Conservation (phyloP, 306 rosid species). For the Vicia villosa region DNA sequence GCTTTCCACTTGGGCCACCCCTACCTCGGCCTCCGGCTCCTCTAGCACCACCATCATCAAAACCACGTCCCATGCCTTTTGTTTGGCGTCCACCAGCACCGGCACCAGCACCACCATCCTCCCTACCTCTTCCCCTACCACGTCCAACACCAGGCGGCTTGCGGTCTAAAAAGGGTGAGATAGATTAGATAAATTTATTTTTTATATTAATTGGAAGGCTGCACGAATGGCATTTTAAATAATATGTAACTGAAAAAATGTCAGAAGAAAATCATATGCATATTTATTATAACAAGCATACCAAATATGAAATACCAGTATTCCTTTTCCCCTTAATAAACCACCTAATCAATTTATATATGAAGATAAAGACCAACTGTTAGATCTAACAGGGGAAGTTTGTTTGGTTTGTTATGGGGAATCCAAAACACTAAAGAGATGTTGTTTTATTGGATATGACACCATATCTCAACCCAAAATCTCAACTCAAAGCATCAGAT, state of each 20-base stretch:
- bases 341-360: slow-evolving; percentile 16
- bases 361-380: slow-evolving; percentile 19
- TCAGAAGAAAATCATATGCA: slow-evolving; percentile 15
- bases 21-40: slow-evolving; percentile 83
- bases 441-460: background rate
- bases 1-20: slow-evolving; percentile 69
- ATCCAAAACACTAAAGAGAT: background rate
- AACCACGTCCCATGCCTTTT: slow-evolving; percentile 83
- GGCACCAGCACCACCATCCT: slow-evolving; percentile 51
- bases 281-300: background rate
- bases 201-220: background rate
- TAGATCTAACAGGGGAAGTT: background rate
- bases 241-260: background rate
- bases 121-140: slow-evolving; percentile 91
- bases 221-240: background rate
- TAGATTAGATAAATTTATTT: slow-evolving; percentile 18
- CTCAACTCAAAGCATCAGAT: background rate
- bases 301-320: slow-evolving; percentile 4
- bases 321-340: background rate
- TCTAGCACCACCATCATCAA: slow-evolving; percentile 77
- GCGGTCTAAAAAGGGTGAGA: slow-evolving; percentile 56
- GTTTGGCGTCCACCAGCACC: slow-evolving; percentile 61
- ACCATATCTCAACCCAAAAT: background rate
- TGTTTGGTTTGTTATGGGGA: background rate
- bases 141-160: slow-evolving; percentile 95